A percentile compares a stretch with the other conserved stretches of the same genome.
phyloP scores from a whole-genome alignment of 1,284 basidiomycete species.

The Hemileia vastatrix region DNA sequence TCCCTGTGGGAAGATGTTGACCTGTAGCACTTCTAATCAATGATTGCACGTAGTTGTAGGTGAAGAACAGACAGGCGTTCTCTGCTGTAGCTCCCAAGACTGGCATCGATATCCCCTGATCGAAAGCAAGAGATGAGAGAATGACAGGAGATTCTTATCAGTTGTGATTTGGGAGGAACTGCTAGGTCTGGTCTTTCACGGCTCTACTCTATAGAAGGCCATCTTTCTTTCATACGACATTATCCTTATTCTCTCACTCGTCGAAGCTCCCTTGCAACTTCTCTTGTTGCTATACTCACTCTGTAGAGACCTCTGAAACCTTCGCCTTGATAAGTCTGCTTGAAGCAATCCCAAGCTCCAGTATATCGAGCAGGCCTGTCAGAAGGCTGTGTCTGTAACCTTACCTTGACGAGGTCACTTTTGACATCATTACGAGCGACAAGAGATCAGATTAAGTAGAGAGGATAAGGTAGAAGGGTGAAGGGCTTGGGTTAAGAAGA shows the following conservation, averaged over 20 bases:
- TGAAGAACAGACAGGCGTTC: slow-evolving; percentile 75
- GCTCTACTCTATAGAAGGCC: too few relatives aligned
- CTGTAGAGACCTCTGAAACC: slow-evolving; percentile 68
- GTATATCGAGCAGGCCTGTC: slow-evolving; percentile 61
- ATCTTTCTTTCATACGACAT: too few relatives aligned
- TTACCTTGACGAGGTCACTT: too few relatives aligned
- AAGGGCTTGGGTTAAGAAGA: too few relatives aligned
- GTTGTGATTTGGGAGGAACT: too few relatives aligned
- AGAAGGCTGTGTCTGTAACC: slow-evolving; percentile 69
- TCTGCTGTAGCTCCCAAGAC: slow-evolving; percentile 80
- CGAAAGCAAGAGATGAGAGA: not conserved
- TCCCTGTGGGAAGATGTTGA: slow-evolving; percentile 24
- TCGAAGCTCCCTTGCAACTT: too few relatives aligned
- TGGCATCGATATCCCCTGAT: slow-evolving; percentile 73
- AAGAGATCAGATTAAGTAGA: too few relatives aligned
- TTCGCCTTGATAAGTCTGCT: slow-evolving; percentile 64
- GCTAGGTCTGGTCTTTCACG: not conserved
- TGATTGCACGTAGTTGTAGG: slow-evolving; percentile 72
- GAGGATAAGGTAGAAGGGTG: too few relatives aligned
- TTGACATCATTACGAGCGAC: too few relatives aligned
- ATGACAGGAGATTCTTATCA: not conserved
- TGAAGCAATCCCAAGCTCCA: slow-evolving; percentile 69
- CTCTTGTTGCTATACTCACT: slow-evolving; percentile 52
- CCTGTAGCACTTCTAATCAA: slow-evolving; percentile 50
- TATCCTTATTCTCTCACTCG: too few relatives aligned